These are phyloP conservation scores for Cadophora malorum DNA, from an alignment of 2,329 filamentous ascomycete species.

Conservation along the genomic window DNA sequence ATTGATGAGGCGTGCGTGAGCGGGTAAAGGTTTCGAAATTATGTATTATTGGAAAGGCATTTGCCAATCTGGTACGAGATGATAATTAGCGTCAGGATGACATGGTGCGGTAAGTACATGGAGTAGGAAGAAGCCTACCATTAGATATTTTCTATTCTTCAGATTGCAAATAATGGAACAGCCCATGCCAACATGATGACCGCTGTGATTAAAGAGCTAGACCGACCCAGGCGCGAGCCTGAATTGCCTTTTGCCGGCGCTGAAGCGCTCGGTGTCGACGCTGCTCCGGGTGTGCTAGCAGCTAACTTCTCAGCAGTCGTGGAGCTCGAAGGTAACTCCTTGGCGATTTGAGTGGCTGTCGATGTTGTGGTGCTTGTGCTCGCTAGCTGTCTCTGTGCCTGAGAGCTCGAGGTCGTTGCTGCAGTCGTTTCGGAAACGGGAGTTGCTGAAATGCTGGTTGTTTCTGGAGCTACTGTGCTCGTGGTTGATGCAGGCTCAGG, in stretches of 20 bases:
- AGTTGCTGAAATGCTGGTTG: background rate
- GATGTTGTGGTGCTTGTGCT: background rate
- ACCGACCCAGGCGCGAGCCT: background rate
- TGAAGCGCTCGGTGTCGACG: constrained; percentile 6
- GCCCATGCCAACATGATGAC: constrained; percentile 9
- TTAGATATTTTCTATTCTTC: constrained; percentile 8
- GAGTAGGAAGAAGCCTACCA: constrained; percentile 4
- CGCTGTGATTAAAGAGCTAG: background rate
- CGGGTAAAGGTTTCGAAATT: background rate
- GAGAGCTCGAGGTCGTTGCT: background rate
- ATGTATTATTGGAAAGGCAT: constrained; percentile 14
- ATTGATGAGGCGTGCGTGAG: background rate
- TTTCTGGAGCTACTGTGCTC: constrained; percentile 1
- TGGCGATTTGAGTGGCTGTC: background rate
- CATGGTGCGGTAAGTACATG: constrained; percentile 2
- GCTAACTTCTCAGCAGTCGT: background rate
- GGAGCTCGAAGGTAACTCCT: constrained; percentile 3
- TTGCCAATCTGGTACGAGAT: background rate
- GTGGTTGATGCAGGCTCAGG: background rate
- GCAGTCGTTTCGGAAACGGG: background rate
- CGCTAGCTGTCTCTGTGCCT: background rate
- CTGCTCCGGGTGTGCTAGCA: background rate
- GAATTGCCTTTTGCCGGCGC: background rate
- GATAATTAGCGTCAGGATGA: constrained; percentile 2
- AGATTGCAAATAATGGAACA: constrained; percentile 1